Base-by-base conservation (phyloP, 352 stramenopile genomes). In the Phytophthora syringae region DNA sequence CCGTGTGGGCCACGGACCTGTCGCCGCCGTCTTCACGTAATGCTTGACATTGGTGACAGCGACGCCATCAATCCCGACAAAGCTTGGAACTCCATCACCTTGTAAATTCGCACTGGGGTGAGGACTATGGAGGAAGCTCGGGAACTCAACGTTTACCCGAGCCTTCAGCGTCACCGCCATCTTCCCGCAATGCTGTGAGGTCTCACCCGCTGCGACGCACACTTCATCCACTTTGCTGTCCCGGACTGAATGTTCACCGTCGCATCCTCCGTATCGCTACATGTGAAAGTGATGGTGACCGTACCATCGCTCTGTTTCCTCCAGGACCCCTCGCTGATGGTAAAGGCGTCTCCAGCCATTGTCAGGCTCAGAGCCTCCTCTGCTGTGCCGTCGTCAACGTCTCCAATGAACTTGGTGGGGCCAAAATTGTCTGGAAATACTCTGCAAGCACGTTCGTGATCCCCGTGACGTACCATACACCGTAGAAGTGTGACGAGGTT, bases 1-100 rank as follows among this genome's bases (percentile, higher is more conserved):
- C 81, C 52, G 88, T 98, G 52, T 98, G 95, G 95, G 88, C 86
- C 10, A 98, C 93, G 0, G 94, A 98, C 62, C 62, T 98, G 25
- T 85, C 84, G 12, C 88, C 91, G n/a, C 74, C n/a, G n/a, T n/a
- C n/a, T n/a, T n/a, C n/a, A n/a, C n/a, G n/a, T n/a, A n/a, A n/a
- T n/a, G n/a, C n/a, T n/a, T n/a, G n/a, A n/a, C n/a, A n/a, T n/a
- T n/a, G n/a, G n/a, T n/a, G n/a, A n/a, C n/a, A n/a, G n/a, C n/a
- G n/a, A n/a, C n/a, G n/a, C n/a, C n/a, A n/a, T n/a, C n/a, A n/a
- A n/a, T n/a, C n/a, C n/a, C n/a, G n/a, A n/a, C n/a, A n/a, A n/a
- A n/a, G n/a, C n/a, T n/a, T n/a, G n/a, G n/a, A n/a, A n/a, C n/a
- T n/a, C n/a, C n/a, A n/a, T n/a, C n/a, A n/a, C n/a, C n/a, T n/a